Evolutionary conservation across 1,284 basidiomycete species (phyloP).

Genomic region (Schizophyllum commune): DNA sequence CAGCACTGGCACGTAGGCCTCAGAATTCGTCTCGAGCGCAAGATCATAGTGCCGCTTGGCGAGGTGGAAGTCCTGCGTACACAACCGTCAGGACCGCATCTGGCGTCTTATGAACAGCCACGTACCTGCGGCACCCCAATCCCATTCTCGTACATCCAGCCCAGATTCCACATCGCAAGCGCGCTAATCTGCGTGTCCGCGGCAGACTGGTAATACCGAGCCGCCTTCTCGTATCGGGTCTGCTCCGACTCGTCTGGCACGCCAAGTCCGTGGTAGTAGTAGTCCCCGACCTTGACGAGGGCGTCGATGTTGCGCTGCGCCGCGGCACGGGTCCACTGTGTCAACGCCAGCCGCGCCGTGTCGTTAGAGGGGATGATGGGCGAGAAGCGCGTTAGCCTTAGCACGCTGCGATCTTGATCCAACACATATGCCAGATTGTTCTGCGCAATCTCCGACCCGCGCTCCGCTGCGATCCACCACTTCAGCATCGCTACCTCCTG

Average conservation of each 20-base stretch:
- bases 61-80: conserved; percentile 96
- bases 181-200: conserved; percentile 88
- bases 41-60: conserved; percentile 96
- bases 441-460: conserved; percentile 89
- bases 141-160: conserved; percentile 99
- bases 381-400: conserved; percentile 63
- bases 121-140: conserved; percentile 78
- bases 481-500: conserved; percentile 76
- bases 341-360: conserved; percentile 76
- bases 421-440: conserved; percentile 93
- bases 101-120: too few relatives aligned
- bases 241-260: conserved; percentile 55
- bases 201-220: conserved; percentile 88
- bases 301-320: conserved; percentile 93
- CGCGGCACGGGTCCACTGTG: conserved; percentile 92
- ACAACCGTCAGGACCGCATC: too few relatives aligned
- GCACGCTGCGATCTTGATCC: conserved; percentile 81
- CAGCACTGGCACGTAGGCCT: conserved; percentile 84
- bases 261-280: conserved; percentile 87
- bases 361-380: conserved; percentile 65
- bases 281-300: conserved; percentile 93
- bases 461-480: conserved; percentile 93
- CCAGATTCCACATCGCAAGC: conserved; percentile 96
- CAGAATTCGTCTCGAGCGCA: conserved; percentile 78
- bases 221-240: conserved; percentile 77